Conservation (phyloP, 257 asterid species). For the Solanum appendiculatum region DNA sequence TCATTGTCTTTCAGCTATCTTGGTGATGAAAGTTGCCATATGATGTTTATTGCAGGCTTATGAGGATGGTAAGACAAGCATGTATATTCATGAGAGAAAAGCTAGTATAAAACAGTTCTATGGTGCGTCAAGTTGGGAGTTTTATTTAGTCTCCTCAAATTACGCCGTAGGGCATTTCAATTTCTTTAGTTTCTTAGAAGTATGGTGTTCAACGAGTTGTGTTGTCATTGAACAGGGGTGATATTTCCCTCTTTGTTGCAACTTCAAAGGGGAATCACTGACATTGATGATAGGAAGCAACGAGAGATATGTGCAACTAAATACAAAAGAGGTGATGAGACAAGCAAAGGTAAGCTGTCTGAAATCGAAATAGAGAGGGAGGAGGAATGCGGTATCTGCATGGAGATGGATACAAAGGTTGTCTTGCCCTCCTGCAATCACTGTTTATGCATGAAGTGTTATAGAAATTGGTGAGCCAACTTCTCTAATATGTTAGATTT, state of each 20-base stretch:
- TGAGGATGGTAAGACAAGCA: slow-evolving; percentile 74
- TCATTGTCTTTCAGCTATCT: not conserved
- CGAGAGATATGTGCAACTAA: slow-evolving; percentile 50
- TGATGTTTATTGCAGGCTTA: slow-evolving; percentile 52
- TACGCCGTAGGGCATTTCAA: not conserved
- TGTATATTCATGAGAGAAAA: slow-evolving; percentile 68
- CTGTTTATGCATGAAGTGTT: slow-evolving; percentile 75
- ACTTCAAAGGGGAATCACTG: slow-evolving; percentile 71
- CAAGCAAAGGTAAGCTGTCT: slow-evolving; percentile 60
- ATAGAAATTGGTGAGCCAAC: slow-evolving; percentile 53
- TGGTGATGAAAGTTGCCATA: not conserved
- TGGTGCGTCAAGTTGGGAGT: slow-evolving; percentile 37
- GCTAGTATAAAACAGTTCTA: slow-evolving; percentile 76
- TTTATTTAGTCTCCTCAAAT: not conserved
- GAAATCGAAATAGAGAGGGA: slow-evolving; percentile 85
- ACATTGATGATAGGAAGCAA: slow-evolving; percentile 80
- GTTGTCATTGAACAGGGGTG: slow-evolving; percentile 39
- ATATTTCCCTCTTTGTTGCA: slow-evolving; percentile 89
- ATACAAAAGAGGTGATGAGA: slow-evolving; percentile 44
- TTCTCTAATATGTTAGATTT: not conserved
- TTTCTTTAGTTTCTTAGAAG: not conserved
- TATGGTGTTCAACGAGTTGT: not conserved
- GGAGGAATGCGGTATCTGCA: slow-evolving; percentile 93
- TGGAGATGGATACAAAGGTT: slow-evolving; percentile 76
- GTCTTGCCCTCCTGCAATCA: slow-evolving; percentile 83